Evolutionary conservation across 495 filamentous ascomycete genomes (phyloP).

Genomic region (Aspergillus affinis): DNA sequence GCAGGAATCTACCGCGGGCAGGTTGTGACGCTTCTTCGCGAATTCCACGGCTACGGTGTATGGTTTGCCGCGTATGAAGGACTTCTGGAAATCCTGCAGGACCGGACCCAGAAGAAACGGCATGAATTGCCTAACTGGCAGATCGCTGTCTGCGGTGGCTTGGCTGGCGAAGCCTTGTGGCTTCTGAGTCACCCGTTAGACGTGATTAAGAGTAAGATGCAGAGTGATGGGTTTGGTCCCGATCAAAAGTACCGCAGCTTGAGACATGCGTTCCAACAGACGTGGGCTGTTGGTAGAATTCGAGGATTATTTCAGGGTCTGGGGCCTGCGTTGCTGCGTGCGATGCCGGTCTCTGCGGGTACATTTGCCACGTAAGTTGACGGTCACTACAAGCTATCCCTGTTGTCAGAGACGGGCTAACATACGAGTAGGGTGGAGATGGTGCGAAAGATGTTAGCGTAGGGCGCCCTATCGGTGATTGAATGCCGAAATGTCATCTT

Average conservation of each 20-base stretch:
- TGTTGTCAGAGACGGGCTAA: too few relatives aligned
- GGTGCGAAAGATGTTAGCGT: too few relatives aligned
- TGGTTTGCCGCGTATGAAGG: constrained; percentile 1
- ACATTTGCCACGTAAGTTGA: constrained; percentile 16
- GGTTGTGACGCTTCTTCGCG: not conserved
- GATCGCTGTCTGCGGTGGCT: constrained; percentile 11
- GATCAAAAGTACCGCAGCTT: constrained; percentile 58
- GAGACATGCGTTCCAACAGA: constrained; percentile 75
- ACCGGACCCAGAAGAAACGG: not conserved
- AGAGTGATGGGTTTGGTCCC: constrained; percentile 80
- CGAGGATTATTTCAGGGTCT: constrained; percentile 83
- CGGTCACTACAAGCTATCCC: too few relatives aligned
- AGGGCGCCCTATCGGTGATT: too few relatives aligned
- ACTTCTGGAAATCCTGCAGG: not conserved
- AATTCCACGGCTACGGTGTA: constrained; percentile 6
- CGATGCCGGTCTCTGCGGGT: constrained; percentile 63
- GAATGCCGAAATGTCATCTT: too few relatives aligned
- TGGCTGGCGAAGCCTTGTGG: constrained; percentile 82
- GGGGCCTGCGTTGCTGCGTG: constrained; percentile 76
- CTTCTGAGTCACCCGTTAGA: constrained; percentile 82
- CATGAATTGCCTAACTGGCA: constrained; percentile 8
- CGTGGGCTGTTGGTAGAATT: constrained; percentile 58
- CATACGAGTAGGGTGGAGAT: too few relatives aligned
- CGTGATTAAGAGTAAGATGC: constrained; percentile 94
- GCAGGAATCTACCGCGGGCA: too few relatives aligned